Conservation (phyloP, 106 monocot genomes). For the Apostasia shenzhenica region DNA sequence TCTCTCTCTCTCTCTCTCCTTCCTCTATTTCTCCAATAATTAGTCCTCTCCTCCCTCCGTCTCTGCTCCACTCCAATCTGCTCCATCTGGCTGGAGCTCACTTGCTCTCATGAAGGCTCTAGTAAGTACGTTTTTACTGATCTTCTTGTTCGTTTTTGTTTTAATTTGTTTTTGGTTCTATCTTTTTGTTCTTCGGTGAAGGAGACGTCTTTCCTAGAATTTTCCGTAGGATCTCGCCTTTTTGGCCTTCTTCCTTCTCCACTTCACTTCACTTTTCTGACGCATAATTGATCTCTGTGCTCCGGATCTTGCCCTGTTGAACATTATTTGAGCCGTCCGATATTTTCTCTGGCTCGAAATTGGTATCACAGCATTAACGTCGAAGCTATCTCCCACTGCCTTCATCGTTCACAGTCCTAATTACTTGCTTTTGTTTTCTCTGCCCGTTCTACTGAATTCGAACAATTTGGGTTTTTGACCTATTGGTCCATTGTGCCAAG, state of each 20-base stretch:
- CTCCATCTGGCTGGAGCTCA: not conserved
- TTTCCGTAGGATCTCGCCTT: not conserved
- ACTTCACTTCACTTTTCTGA: not conserved
- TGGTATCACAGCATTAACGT: too few relatives aligned
- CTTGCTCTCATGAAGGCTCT: conserved; percentile 14
- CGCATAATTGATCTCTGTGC: not conserved
- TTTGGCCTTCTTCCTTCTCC: not conserved
- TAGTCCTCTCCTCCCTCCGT: not conserved
- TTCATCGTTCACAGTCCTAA: too few relatives aligned
- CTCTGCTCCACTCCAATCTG: not conserved
- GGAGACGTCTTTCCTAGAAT: not conserved
- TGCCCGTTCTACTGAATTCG: not conserved
- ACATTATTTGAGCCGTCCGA: not conserved
- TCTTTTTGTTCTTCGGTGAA: not conserved
- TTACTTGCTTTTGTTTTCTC: not conserved
- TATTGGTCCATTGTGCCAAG: not conserved
- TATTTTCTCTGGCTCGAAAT: too few relatives aligned
- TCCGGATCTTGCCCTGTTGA: conserved; percentile 10
- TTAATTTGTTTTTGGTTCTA: not conserved
- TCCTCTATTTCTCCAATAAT: conserved; percentile 6
- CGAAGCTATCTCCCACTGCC: too few relatives aligned
- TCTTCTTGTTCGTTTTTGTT: not conserved
- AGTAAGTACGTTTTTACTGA: conserved; percentile 30
- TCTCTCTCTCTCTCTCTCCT: conserved; percentile 7
- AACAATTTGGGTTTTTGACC: not conserved